These are phyloP conservation scores for Yamadazyma laniorum DNA, from an alignment of 805 yeast genomes.

Conservation along the genomic window DNA sequence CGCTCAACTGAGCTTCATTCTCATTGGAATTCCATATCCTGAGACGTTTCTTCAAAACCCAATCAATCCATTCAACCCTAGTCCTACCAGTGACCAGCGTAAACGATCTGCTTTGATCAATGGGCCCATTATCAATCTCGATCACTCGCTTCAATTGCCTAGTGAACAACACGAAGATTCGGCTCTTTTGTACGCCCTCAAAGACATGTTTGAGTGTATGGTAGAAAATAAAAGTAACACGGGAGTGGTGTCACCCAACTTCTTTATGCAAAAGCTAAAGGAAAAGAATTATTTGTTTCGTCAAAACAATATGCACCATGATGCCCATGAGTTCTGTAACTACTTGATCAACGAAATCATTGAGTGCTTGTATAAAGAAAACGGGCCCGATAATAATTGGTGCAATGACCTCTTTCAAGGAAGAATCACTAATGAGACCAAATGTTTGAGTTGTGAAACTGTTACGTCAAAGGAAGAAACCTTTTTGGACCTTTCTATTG, in stretches of 20 bases:
- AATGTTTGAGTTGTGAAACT: conserved; percentile 86
- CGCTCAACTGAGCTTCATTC: conserved; percentile 30
- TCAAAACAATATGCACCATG: conserved; percentile 89
- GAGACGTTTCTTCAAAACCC: conserved; percentile 33
- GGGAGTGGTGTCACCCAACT: conserved; percentile 84
- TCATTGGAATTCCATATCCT: conserved; percentile 43
- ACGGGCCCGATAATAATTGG: conserved; percentile 39
- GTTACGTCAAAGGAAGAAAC: conserved; percentile 78
- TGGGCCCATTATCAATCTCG: conserved; percentile 85
- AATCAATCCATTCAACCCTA: conserved; percentile 38
- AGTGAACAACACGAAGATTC: conserved; percentile 28
- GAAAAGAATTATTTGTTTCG: conserved; percentile 82
- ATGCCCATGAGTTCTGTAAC: conserved; percentile 95
- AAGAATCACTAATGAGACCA: conserved; percentile 77
- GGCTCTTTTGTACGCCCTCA: conserved; percentile 55
- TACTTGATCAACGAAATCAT: conserved; percentile 68
- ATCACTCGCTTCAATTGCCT: conserved; percentile 55
- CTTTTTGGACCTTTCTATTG: conserved; percentile 83
- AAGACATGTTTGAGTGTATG: conserved; percentile 84
- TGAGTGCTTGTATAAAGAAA: conserved; percentile 53
- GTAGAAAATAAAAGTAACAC: conserved; percentile 63
- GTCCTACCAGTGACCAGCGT: conserved; percentile 62
- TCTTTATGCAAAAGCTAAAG: conserved; percentile 72
- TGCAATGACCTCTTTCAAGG: conserved; percentile 82
- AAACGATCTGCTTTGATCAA: conserved; percentile 72